Conservation (phyloP, 2,329 filamentous ascomycete genomes). For the Fusarium sp. region DNA sequence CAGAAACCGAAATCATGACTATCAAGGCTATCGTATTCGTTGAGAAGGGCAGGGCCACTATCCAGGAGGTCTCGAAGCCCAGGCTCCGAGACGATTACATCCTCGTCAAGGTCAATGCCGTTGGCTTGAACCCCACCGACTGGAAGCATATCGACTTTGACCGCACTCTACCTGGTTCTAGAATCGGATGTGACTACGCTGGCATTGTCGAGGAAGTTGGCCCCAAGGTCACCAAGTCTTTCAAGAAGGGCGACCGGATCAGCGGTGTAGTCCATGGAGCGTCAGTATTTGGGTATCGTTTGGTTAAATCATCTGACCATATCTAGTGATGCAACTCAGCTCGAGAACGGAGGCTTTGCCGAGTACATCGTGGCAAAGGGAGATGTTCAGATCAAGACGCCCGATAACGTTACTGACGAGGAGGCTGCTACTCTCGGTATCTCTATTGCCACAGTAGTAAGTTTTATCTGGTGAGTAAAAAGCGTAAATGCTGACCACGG, state of each 20-base stretch:
- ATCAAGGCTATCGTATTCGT: slow-evolving; percentile 11
- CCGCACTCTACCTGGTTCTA: slow-evolving; percentile 9
- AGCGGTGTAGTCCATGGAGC: slow-evolving; percentile 26
- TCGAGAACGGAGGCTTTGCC: slow-evolving; percentile 51
- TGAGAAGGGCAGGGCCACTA: slow-evolving; percentile 2
- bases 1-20: neutral
- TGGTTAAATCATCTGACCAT: neutral
- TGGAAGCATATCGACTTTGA: slow-evolving; percentile 45
- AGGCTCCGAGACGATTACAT: slow-evolving; percentile 36
- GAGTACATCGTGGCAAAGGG: slow-evolving; percentile 52
- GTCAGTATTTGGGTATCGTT: neutral
- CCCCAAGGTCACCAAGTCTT: slow-evolving; percentile 45
- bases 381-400: slow-evolving; percentile 54
- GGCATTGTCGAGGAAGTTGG: slow-evolving; percentile 59
- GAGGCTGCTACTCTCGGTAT: slow-evolving; percentile 58
- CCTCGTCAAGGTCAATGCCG: slow-evolving; percentile 46
- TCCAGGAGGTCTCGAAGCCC: neutral
- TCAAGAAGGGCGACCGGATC: slow-evolving; percentile 59
- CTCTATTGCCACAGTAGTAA: slow-evolving; percentile 49
- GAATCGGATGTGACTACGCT: slow-evolving; percentile 56
- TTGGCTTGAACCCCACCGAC: slow-evolving; percentile 48
- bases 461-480: neutral
- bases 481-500: neutral
- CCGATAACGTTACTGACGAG: slow-evolving; percentile 50
- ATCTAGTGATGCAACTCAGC: slow-evolving; percentile 2